A percentile compares a stretch with the other conserved stretches of the same genome.
Conservation (phyloP, 2,329 filamentous ascomycete genomes). For the Keithomyces neogunnii region DNA sequence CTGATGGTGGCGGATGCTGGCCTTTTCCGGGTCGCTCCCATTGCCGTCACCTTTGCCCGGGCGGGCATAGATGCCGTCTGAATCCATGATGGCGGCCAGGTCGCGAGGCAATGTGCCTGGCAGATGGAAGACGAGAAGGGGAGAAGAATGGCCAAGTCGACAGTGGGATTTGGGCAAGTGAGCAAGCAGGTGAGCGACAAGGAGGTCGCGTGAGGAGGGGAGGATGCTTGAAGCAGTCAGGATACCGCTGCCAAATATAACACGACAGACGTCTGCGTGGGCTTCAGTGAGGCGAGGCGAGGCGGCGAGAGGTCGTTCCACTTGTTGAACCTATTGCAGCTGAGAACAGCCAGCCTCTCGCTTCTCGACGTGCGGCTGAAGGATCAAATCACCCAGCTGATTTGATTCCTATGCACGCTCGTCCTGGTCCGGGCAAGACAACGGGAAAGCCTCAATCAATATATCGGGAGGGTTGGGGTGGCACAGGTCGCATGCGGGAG, state of each 20-base stretch:
- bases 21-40: constrained; percentile 12
- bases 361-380: not conserved
- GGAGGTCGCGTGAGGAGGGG: not conserved
- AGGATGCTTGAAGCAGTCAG: not conserved
- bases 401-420: not conserved
- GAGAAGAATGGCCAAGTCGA: not conserved
- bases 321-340: not conserved
- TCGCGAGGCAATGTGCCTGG: not conserved
- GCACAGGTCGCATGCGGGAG: not conserved
- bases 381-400: not conserved
- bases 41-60: constrained; percentile 6
- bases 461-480: not conserved
- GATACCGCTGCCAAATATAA: not conserved
- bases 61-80: constrained; percentile 11
- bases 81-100: constrained; percentile 3
- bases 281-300: not conserved
- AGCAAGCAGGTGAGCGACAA: not conserved
- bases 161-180: not conserved
- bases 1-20: constrained; percentile 6
- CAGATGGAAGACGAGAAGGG: not conserved
- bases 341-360: not conserved
- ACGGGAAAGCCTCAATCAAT: not conserved
- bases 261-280: not conserved
- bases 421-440: not conserved
- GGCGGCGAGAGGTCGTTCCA: not conserved